Evolutionary conservation across 148 eudicot genomes (phyloP).

Genomic region (Cornus kousa): DNA sequence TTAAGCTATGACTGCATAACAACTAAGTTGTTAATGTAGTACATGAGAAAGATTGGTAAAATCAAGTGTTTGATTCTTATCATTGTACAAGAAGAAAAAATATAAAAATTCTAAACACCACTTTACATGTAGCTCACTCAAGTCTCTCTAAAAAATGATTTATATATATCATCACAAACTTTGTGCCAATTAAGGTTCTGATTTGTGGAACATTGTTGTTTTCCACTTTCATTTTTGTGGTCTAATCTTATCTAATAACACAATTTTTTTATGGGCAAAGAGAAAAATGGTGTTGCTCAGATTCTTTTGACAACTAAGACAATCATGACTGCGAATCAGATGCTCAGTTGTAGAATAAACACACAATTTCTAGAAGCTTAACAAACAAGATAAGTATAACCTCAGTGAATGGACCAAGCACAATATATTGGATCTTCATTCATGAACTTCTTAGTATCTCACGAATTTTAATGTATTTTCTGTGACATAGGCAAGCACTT

Average conservation of each 20-base stretch:
- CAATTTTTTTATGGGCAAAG: not conserved
- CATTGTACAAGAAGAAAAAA: not conserved
- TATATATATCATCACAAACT: not conserved
- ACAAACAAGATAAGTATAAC: not conserved
- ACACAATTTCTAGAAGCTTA: not conserved
- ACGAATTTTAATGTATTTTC: not conserved
- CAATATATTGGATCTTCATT: not conserved
- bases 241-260: not conserved
- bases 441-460: not conserved
- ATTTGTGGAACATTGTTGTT: not conserved
- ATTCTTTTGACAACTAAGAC: constrained; percentile 1
- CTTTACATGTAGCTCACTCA: not conserved
- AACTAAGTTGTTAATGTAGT: no score
- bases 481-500: not conserved
- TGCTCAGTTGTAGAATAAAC: not conserved
- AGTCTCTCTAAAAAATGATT: not conserved
- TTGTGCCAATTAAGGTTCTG: not conserved
- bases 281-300: not conserved
- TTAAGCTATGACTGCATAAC: no score
- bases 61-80: not conserved
- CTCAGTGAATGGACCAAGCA: not conserved
- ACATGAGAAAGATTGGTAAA: no score
- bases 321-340: not conserved
- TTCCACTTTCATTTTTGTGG: not conserved
- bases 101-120: no score